These are phyloP conservation scores for Suillus sp. DNA, from an alignment of 768 basidiomycete species.

Conservation along the genomic window DNA sequence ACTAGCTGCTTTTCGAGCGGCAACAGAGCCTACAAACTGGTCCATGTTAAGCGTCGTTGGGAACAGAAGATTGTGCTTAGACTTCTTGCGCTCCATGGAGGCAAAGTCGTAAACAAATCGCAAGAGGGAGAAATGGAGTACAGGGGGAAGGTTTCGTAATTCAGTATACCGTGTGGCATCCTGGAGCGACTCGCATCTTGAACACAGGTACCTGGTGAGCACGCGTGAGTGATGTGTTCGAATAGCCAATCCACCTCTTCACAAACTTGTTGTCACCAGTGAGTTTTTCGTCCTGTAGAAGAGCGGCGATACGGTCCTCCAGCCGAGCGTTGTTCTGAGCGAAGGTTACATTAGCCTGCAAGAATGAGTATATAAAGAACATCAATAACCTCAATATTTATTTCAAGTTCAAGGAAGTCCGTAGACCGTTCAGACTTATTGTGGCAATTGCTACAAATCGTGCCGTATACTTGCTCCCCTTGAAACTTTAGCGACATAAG, in stretches of 20 bases:
- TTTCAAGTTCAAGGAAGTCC: constrained; percentile 87
- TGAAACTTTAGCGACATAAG: constrained; percentile 63
- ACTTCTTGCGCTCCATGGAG: constrained; percentile 84
- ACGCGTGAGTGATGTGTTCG: constrained; percentile 1
- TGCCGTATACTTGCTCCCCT: constrained; percentile 81
- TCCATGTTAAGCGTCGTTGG: constrained; percentile 75
- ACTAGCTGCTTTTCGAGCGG: constrained; percentile 21
- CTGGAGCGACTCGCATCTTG: constrained; percentile 68
- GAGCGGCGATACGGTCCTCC: constrained; percentile 67
- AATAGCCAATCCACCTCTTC: neutral
- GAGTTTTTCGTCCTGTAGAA: constrained; percentile 70
- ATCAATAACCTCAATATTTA: constrained; percentile 67
- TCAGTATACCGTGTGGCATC: constrained; percentile 80
- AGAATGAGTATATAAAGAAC: neutral
- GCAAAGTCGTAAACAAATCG: constrained; percentile 89
- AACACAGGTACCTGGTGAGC: constrained; percentile 71
- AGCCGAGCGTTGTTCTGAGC: constrained; percentile 69
- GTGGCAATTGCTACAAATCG: constrained; percentile 71
- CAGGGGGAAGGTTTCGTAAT: constrained; percentile 74
- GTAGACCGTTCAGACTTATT: constrained; percentile 66
- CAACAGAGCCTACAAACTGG: constrained; percentile 50
- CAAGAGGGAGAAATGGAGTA: constrained; percentile 88
- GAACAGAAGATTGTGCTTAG: constrained; percentile 79
- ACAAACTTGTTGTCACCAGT: constrained; percentile 79
- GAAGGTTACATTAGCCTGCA: constrained; percentile 5